These are phyloP conservation scores for Orbilia ellipsospora DNA, from an alignment of 2,329 filamentous ascomycete species.

Conservation along the genomic window DNA sequence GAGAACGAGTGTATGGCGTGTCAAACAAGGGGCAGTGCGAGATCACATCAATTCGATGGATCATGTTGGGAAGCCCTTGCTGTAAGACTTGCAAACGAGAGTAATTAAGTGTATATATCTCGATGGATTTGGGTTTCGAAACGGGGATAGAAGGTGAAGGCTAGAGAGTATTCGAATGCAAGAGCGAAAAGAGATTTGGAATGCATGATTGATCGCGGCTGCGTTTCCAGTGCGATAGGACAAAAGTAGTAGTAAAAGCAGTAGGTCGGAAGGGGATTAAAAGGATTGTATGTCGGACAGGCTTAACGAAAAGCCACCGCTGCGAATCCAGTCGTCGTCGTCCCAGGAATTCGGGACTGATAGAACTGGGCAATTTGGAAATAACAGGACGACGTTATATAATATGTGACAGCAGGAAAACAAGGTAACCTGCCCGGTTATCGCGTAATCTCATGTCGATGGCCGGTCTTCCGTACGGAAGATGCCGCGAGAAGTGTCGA, in stretches of 20 bases:
- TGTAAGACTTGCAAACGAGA: too few species aligned
- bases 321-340: conserved; percentile 3
- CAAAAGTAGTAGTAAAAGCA: too few species aligned
- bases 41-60: too few species aligned
- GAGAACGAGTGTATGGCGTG: too few species aligned
- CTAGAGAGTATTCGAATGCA: neutral
- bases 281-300: conserved; percentile 1
- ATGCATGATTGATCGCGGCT: neutral
- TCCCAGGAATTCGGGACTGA: conserved; percentile 33
- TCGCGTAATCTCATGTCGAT: neutral
- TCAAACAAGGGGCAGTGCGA: too few species aligned
- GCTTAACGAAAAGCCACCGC: neutral
- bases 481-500: conserved; percentile 28
- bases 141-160: neutral
- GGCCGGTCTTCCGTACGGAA: conserved; percentile 14
- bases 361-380: neutral
- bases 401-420: conserved; percentile 30
- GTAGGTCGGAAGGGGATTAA: too few species aligned
- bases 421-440: neutral
- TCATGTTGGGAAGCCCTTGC: too few species aligned
- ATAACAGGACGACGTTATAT: neutral
- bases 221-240: neutral
- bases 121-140: neutral
- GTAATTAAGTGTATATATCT: too few species aligned
- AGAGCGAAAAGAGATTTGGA: neutral